Conservation (phyloP, 202 grass and related monocot genomes). For the Digitaria exilis region DNA sequence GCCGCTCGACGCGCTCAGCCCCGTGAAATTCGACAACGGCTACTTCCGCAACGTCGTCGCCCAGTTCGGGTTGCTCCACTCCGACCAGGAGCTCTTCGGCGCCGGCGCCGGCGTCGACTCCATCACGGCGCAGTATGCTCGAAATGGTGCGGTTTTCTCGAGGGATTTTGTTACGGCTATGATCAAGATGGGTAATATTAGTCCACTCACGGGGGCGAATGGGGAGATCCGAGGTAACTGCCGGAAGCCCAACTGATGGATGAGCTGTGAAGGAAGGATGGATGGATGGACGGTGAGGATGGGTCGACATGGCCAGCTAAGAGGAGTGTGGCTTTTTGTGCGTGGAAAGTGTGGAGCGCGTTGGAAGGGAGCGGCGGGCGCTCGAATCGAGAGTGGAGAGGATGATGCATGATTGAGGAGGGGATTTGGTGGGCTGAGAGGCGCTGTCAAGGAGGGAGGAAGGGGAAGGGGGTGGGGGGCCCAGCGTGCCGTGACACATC, state of each 20-base stretch:
- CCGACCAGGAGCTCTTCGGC: slow-evolving; percentile 87
- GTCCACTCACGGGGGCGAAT: slow-evolving; percentile 60
- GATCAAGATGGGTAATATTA: slow-evolving; percentile 76
- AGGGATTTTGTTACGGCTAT: slow-evolving; percentile 64
- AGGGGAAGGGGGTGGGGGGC: no score
- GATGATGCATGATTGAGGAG: background rate
- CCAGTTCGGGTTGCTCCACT: slow-evolving; percentile 59
- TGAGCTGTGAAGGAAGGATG: background rate
- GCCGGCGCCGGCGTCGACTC: slow-evolving; percentile 45
- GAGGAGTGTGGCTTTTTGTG: slow-evolving; percentile 14
- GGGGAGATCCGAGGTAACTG: slow-evolving; percentile 85
- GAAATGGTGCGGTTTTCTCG: slow-evolving; percentile 42
- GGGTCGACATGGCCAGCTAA: slow-evolving; percentile 22
- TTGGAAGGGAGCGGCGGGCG: slow-evolving; percentile 24
- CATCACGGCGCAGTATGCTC: slow-evolving; percentile 56
- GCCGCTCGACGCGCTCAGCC: slow-evolving; percentile 57
- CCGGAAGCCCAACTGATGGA: slow-evolving; percentile 62
- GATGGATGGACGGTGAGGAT: background rate
- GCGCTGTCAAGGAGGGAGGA: slow-evolving; percentile 35
- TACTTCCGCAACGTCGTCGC: slow-evolving; percentile 67
- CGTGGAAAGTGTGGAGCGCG: slow-evolving; percentile 44
- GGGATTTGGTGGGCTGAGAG: slow-evolving; percentile 24
- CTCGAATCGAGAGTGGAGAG: no score
- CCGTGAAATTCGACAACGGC: slow-evolving; percentile 70
- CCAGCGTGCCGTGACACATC: slow-evolving; percentile 26